These are phyloP conservation scores for Boletus bicolor DNA, from an alignment of 768 basidiomycete species.

Conservation along the genomic window DNA sequence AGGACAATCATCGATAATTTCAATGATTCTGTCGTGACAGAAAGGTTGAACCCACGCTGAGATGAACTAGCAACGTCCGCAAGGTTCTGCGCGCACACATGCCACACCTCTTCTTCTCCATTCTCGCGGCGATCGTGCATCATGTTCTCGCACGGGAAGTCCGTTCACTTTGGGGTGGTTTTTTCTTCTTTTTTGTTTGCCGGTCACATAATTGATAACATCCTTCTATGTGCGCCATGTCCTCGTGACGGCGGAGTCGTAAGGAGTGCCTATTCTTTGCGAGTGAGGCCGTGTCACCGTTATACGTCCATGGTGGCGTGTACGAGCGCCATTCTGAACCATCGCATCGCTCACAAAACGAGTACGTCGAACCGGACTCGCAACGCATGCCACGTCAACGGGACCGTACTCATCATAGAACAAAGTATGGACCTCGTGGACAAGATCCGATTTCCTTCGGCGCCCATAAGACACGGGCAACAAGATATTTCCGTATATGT, in stretches of 20 bases:
- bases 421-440: not conserved
- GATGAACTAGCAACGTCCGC: not conserved
- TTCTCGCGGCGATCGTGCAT: conserved; percentile 7
- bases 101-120: not conserved
- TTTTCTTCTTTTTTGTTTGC: not conserved
- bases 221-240: not conserved
- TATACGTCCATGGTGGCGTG: not conserved
- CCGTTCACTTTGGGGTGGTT: not conserved
- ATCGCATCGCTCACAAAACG: too few relatives aligned
- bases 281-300: not conserved
- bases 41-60: not conserved
- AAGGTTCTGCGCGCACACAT: not conserved
- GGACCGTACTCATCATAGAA: not conserved
- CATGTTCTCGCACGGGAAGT: not conserved
- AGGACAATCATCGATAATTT: conserved; percentile 5
- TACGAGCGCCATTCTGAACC: not conserved
- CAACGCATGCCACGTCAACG: not conserved
- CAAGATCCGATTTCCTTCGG: not conserved
- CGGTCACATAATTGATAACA: not conserved
- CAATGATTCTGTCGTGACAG: not conserved
- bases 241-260: not conserved
- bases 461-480: not conserved
- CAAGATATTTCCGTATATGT: not conserved
- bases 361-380: not conserved
- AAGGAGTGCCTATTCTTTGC: not conserved